Evolutionary conservation across 768 basidiomycete genomes (phyloP).

Genomic region (Leucocoprinus sp.): DNA sequence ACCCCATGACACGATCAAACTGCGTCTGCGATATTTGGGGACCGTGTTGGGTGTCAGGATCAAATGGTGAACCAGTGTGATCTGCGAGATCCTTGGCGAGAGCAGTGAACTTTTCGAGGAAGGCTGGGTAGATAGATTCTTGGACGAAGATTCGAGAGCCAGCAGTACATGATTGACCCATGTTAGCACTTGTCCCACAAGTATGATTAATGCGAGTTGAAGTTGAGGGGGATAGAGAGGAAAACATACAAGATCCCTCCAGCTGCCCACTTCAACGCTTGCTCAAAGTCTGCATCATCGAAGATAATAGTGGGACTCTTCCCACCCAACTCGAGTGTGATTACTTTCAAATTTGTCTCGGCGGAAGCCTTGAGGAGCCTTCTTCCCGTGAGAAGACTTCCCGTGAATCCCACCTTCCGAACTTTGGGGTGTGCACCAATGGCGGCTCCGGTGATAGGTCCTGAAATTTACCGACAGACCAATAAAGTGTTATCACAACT

Average conservation of each 20-base stretch:
- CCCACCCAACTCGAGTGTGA: conserved; percentile 68
- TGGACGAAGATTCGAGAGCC: conserved; percentile 82
- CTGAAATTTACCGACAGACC: conserved; percentile 12
- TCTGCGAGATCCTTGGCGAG: conserved; percentile 38
- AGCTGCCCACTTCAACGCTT: conserved; percentile 59
- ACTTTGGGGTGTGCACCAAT: conserved; percentile 58
- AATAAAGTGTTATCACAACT: not conserved
- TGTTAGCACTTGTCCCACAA: conserved; percentile 18
- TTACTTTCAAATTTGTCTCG: conserved; percentile 66
- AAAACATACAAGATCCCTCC: conserved; percentile 54
- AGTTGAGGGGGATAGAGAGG: not conserved
- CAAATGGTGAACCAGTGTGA: conserved; percentile 60
- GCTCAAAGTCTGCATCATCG: conserved; percentile 53
- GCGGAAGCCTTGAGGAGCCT: conserved; percentile 65
- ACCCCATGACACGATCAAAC: conserved; percentile 64
- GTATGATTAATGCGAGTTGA: not conserved
- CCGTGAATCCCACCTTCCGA: conserved; percentile 74
- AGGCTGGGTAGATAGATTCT: conserved; percentile 69
- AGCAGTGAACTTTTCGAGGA: conserved; percentile 48
- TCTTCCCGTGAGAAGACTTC: conserved; percentile 63
- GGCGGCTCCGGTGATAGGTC: conserved; percentile 53
- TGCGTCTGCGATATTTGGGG: conserved; percentile 67
- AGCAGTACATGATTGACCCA: conserved; percentile 72
- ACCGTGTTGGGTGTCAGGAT: conserved; percentile 47
- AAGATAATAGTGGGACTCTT: conserved; percentile 60